Evolutionary conservation across 805 yeast species (phyloP), one percentile per base, ranked within the genome.

Genomic region (Teunomyces aglyptinius): DNA sequence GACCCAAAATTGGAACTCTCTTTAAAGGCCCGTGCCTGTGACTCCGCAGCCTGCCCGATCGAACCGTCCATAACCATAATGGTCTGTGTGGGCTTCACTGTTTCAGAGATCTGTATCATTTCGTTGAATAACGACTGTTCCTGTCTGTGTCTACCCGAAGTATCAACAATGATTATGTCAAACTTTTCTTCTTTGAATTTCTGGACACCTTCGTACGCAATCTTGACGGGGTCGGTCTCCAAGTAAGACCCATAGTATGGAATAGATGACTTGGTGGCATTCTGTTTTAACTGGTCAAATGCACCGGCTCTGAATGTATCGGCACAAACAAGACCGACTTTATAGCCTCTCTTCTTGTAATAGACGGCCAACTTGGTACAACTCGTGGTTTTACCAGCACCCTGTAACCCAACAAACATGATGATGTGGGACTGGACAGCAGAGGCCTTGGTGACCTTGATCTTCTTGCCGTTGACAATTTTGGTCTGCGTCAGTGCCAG

Each of bases 261-360:
- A 46, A 92, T 89, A 56, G 86, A 82, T 1, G 99, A 95, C 71
- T 89, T 89, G 45, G 92, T 89, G 19, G 99, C 98, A 67, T 92
- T 92, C 69, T 92, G 99, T 65, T 94, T 92, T 68, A 92, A 79
- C 75, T 92, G 99, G 70, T 92, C 99, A 73, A 92, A 92, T 2
- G 99, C 99, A 77, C 99, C 99, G 31, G 99, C 99, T 77, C 99
- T 84, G 77, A 92, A 94, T 26, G 99, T 94, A 74, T 94, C 99
- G 1, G 99, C 99, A 80, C 99, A 94, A 20, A 94, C 98, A 62
- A 94, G 75, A 44, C 98, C 98, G 40, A 89, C 96, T 64, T 90
- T 91, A 69, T 84, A 89, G 2, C 97, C 97, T 60, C 97, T 77
- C 61, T 91, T 81, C 60, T 90, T 92, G 64, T 94, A 94, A 64